phyloP scores from a whole-genome alignment of 345 rosid species.

The Brassica carinata region DNA sequence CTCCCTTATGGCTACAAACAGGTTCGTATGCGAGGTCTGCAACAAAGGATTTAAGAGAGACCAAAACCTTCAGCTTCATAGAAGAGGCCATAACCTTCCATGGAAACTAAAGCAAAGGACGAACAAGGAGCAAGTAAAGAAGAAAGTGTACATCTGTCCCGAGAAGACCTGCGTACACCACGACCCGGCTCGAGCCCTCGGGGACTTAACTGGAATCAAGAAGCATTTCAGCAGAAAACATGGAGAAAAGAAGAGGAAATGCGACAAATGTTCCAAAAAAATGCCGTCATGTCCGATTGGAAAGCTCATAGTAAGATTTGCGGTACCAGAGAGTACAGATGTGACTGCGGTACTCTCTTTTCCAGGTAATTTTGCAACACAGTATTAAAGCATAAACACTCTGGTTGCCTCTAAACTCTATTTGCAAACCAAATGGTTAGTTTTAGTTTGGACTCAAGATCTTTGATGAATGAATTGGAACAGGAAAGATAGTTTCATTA shows the following conservation, averaged over 20 bases:
- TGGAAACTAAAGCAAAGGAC: constrained; percentile 78
- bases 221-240: constrained; percentile 78
- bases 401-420: not conserved
- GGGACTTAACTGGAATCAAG: constrained; percentile 77
- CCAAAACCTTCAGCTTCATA: constrained; percentile 83
- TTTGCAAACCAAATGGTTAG: not conserved
- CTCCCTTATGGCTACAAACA: constrained; percentile 70
- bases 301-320: constrained; percentile 78
- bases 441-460: not conserved
- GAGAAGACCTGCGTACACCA: constrained; percentile 74
- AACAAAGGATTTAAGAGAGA: constrained; percentile 81
- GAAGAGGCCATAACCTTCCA: constrained; percentile 86
- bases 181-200: constrained; percentile 71
- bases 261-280: constrained; percentile 50
- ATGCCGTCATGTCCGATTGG: constrained; percentile 84
- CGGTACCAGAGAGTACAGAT: constrained; percentile 72
- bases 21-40: constrained; percentile 73
- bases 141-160: constrained; percentile 73
- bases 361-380: constrained; percentile 31
- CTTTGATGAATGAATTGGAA: not conserved
- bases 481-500: not conserved
- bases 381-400: not conserved
- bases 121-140: constrained; percentile 57
- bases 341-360: constrained; percentile 54
- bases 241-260: constrained; percentile 94